Conservation (phyloP, 257 asterid species). For the Solanum appendiculatum region DNA sequence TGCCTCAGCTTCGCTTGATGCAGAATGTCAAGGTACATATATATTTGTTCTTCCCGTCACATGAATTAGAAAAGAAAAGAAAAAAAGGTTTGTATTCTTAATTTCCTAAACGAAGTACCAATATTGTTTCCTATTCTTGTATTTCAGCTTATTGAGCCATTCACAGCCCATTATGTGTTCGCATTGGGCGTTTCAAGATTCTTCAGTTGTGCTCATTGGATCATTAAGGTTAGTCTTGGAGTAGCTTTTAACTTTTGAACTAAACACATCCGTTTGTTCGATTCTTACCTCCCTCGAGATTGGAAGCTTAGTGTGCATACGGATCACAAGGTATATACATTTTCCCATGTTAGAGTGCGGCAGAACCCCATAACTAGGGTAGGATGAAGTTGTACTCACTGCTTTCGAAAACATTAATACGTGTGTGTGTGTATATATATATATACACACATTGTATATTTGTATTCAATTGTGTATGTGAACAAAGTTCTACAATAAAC, state of each 20-base stretch:
- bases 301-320: background rate
- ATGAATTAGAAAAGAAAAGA: background rate
- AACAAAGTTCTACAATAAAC: background rate
- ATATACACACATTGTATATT: too few species aligned
- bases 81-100: background rate
- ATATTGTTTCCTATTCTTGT: background rate
- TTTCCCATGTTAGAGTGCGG: background rate
- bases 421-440: background rate
- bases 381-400: background rate
- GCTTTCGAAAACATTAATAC: background rate
- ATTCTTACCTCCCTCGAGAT: background rate
- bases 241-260: background rate
- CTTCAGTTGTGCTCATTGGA: constrained; percentile 89
- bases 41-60: background rate
- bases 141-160: constrained; percentile 80
- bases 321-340: background rate
- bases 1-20: constrained; percentile 89
- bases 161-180: constrained; percentile 83
- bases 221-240: constrained; percentile 56
- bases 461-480: background rate
- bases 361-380: background rate
- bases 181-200: constrained; percentile 87
- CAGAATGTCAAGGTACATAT: constrained; percentile 70
- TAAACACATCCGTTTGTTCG: background rate
- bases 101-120: background rate